A percentile compares a stretch with the other conserved stretches of the same genome.
These are phyloP conservation scores for Solanum gracilifrons DNA, from an alignment of 257 asterid genomes.

Conservation along the genomic window DNA sequence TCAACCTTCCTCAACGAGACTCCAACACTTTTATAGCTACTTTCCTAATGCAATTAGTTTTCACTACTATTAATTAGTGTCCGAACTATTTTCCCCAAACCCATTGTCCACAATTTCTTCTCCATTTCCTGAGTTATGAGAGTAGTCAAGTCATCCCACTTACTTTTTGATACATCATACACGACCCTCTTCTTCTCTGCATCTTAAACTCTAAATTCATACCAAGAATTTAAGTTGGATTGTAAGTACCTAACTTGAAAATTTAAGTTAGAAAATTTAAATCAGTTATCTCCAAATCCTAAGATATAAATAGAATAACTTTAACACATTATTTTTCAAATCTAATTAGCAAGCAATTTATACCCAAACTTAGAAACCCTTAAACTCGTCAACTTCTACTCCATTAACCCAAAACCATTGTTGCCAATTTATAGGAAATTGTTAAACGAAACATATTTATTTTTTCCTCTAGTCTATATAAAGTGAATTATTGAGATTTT, in stretches of 20 bases:
- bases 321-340: not conserved
- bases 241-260: not conserved
- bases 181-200: not conserved
- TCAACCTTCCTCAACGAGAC: not conserved
- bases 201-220: not conserved
- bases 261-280: not conserved
- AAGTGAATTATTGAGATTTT: not conserved
- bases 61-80: not conserved
- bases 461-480: not conserved
- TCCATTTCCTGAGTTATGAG: not conserved
- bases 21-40: not conserved
- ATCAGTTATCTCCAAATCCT: not conserved
- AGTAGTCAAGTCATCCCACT: not conserved
- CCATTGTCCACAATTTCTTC: not conserved
- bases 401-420: not conserved
- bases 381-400: not conserved
- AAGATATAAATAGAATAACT: not conserved
- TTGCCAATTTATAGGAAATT: not conserved
- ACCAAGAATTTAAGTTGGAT: not conserved
- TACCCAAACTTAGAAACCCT: not conserved
- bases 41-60: not conserved
- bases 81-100: not conserved
- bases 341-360: no score
- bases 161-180: not conserved
- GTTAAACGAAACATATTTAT: not conserved